Conservation (phyloP, 2,329 filamentous ascomycete genomes). For the Colletotrichum sp. region DNA sequence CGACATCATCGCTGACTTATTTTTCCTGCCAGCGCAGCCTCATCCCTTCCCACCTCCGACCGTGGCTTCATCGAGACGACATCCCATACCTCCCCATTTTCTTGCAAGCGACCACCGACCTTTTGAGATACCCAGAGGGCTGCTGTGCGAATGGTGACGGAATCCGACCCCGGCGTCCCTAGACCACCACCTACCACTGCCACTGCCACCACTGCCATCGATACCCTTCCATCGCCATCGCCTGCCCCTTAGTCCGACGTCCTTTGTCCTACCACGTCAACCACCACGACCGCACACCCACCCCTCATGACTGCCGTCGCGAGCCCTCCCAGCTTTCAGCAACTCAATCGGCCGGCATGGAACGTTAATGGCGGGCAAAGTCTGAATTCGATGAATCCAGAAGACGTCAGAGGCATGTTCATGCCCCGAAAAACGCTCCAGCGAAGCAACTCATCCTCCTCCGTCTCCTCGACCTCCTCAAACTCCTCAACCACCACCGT, state of each 20-base stretch:
- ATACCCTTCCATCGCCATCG: slow-evolving; percentile 24
- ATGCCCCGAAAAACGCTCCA: slow-evolving; percentile 87
- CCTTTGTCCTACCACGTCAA: background rate
- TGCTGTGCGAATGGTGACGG: slow-evolving; percentile 17
- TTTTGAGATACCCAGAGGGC: background rate
- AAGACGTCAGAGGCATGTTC: slow-evolving; percentile 88
- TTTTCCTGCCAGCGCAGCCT: slow-evolving; percentile 21
- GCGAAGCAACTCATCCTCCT: slow-evolving; percentile 90
- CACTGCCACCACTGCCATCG: slow-evolving; percentile 11
- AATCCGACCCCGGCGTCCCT: background rate
- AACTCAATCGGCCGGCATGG: slow-evolving; percentile 71
- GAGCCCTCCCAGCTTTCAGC: slow-evolving; percentile 67
- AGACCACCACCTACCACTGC: background rate
- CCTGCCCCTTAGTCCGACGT: slow-evolving; percentile 23
- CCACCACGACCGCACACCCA: slow-evolving; percentile 34
- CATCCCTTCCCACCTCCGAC: background rate
- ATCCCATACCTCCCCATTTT: background rate
- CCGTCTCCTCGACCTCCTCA: slow-evolving; percentile 71
- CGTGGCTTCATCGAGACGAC: background rate
- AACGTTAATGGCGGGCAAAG: slow-evolving; percentile 60
- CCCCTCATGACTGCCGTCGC: slow-evolving; percentile 72
- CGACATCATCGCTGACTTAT: slow-evolving; percentile 21
- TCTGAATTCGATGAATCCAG: slow-evolving; percentile 74
- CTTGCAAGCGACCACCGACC: background rate
- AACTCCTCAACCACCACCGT: slow-evolving; percentile 68